A percentile compares a stretch with the other conserved stretches of the same genome.
phyloP scores from a whole-genome alignment of 805 yeast genomes.

The Saturnispora gosingensis region DNA sequence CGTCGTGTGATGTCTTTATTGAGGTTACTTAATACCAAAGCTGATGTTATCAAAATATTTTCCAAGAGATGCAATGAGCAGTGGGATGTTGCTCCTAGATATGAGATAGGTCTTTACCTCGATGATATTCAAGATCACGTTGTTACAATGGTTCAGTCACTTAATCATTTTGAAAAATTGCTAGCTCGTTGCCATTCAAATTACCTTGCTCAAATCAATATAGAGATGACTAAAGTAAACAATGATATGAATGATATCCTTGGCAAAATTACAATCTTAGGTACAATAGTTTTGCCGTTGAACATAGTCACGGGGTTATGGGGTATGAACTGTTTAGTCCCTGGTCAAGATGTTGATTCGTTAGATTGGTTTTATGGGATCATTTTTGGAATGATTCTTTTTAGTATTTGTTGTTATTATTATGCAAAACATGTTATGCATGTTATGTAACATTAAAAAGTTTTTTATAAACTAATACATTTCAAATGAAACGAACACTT shows the following conservation, averaged over 20 bases:
- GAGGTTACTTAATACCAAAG: conserved; percentile 80
- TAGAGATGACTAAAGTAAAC: conserved; percentile 95
- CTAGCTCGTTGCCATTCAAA: conserved; percentile 93
- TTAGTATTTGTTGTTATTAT: conserved; percentile 39
- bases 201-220: conserved; percentile 91
- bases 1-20: conserved; percentile 87
- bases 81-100: conserved; percentile 68
- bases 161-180: conserved; percentile 90
- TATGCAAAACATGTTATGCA: conserved; percentile 38
- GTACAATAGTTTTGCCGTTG: conserved; percentile 92
- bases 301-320: conserved; percentile 93
- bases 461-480: background rate
- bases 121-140: conserved; percentile 98
- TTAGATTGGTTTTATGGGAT: conserved; percentile 59
- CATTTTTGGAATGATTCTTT: conserved; percentile 34
- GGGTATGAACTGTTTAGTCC: conserved; percentile 98
- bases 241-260: conserved; percentile 95
- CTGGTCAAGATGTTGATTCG: conserved; percentile 70
- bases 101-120: conserved; percentile 87
- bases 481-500: background rate
- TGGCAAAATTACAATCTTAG: conserved; percentile 86
- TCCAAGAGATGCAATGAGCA: conserved; percentile 84
- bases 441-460: conserved; percentile 5
- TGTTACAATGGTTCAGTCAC: conserved; percentile 91
- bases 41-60: conserved; percentile 95